Base-by-base conservation (phyloP, 305 asterid genomes). In the Rubia occidens region DNA sequence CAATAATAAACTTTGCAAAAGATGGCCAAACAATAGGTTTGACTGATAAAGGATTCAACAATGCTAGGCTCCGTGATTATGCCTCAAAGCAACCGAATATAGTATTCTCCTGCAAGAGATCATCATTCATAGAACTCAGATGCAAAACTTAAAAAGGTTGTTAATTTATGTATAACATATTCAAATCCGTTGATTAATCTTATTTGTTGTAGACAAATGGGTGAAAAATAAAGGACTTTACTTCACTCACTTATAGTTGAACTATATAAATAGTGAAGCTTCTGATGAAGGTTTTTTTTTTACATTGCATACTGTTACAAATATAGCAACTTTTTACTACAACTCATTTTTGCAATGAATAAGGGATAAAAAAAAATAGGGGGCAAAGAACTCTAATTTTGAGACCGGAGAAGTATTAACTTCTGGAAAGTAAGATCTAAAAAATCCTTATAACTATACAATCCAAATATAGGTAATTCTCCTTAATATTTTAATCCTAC, bases 1-100 rank as follows among this genome's bases (percentile, higher is more conserved):
- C 97, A 42, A 91, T 85, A 42, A 95, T 89, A 82, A 95, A 85
- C 78, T 95, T 95, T 71, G 89, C 73, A 65, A 96, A 91, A 10
- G 99, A 91, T 3, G 97, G 99, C 97, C 99, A 95, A 11, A 89
- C 96, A 21, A 95, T 92, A 69, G 99, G 99, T 85, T 86, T 97
- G 9, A 96, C 89, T 11, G 99, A 86, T 20, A 96, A 82, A 68
- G 99, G 99, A 76, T 95, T 87, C 76, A 95, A 81, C 80, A 95
- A 70, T 60, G 96, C 96, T n/a, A 95, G 24, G 91, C 91, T 72
- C 86, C 93, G 72, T 89, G 89, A 71, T 75, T 86, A 74, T 83
- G 85, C 82, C 89, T 82, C 73, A 81, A 77, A 72, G 97, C 99
- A 79, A 95, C 85, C 7, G 82, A 71, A 72, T 91, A 87, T 1